A percentile compares a stretch with the other conserved stretches of the same genome.
Conservation (phyloP, 2,329 filamentous ascomycete genomes). For the Pseudocercospora macadamiae region DNA sequence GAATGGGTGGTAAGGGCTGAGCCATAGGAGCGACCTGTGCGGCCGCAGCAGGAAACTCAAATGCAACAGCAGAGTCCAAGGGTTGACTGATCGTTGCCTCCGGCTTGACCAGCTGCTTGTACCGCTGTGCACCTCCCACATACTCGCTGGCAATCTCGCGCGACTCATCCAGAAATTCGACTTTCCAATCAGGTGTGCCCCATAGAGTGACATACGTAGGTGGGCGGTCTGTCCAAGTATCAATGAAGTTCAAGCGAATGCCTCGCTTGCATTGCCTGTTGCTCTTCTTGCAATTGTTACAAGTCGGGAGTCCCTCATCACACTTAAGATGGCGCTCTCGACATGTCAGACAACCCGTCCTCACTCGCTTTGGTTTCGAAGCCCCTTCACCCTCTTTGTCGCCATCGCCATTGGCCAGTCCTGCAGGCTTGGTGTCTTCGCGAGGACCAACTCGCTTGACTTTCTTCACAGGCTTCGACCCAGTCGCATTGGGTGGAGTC, state of each 20-base stretch:
- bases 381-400: constrained; percentile 36
- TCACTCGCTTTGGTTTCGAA: constrained; percentile 76
- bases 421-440: constrained; percentile 29
- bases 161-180: constrained; percentile 87
- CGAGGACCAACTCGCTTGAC: constrained; percentile 36
- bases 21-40: constrained; percentile 37
- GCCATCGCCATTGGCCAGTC: constrained; percentile 34
- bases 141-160: constrained; percentile 90
- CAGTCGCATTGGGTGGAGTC: constrained; percentile 29
- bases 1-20: constrained; percentile 56
- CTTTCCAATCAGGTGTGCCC: constrained; percentile 66
- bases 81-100: constrained; percentile 17
- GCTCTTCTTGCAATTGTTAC: constrained; percentile 85
- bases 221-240: constrained; percentile 72
- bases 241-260: constrained; percentile 87
- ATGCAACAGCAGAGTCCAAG: constrained; percentile 36
- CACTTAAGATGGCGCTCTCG: constrained; percentile 89
- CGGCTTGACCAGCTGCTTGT: constrained; percentile 51
- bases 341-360: constrained; percentile 90
- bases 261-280: constrained; percentile 84
- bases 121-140: constrained; percentile 73
- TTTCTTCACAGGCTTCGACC: constrained; percentile 36
- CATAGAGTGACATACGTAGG: constrained; percentile 57
- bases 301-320: constrained; percentile 70
- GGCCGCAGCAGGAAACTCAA: constrained; percentile 22